Evolutionary conservation across 352 stramenopile species (phyloP), one percentile per base, ranked within the genome.

Genomic region (Globisporangium paroecandrum): DNA sequence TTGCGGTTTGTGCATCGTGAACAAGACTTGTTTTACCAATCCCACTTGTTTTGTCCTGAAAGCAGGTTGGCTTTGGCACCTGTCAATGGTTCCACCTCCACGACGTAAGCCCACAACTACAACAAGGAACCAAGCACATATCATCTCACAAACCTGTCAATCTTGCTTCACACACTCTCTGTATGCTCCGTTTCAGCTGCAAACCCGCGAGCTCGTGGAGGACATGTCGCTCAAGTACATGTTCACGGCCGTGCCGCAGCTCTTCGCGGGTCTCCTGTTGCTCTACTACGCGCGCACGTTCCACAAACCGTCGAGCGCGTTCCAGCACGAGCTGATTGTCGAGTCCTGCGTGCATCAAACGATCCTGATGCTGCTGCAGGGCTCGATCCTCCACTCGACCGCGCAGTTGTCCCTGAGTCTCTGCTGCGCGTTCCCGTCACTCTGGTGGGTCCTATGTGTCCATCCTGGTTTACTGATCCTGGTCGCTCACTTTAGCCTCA

Each of bases 211-310:
- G 55, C 53, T 65, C 20, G 66, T 73, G 29, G 58, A 79, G 20
- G 77, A 84, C 62, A 76, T 81, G 64, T 89, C 81, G 25, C 61
- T 88, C 70, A 85, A 89, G 76, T 79, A 83, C 64, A 58, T 79
- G 53, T 58, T 92, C 25, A 83, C 72, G 12, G 73, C 79, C 18
- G 72, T 78, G 18, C 82, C 82, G 24, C 84, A 89, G 58, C 63
- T 86, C 6, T 22, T 77, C 18, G 71, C 78, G 10, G 71, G 71
- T 13, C 29, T 84, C 36, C 54, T 90, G 8, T 58, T 93, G 62
- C 72, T 90, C 9, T 84, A 87, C 69, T 93, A 91, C 66, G 78
- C 81, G 2, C 78, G 69, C 71, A 93, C 82, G 15, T 89, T 90
- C 66, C 62, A 68, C 7, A 72, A 66, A 43, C 56, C 62, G 6